Conservation (phyloP, 805 yeast genomes). For the Ogataea pilisensis region DNA sequence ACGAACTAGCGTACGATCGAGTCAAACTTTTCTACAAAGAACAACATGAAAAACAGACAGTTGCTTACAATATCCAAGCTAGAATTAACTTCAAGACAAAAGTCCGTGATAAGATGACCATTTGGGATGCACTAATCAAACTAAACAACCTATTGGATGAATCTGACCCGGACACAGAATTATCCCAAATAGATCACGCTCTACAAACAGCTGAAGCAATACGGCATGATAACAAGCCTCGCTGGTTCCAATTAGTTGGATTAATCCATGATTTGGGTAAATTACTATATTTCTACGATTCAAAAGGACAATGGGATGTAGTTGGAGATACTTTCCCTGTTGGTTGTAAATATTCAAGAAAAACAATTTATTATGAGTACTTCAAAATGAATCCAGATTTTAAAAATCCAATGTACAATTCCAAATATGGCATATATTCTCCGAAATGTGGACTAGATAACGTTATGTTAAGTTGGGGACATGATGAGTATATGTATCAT, state of each 20-base stretch:
- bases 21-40: conserved; percentile 63
- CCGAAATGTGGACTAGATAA: conserved; percentile 63
- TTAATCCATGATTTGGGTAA: conserved; percentile 70
- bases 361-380: conserved; percentile 56
- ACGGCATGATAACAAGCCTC: conserved; percentile 59
- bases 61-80: conserved; percentile 68
- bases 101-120: conserved; percentile 59
- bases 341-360: conserved; percentile 60
- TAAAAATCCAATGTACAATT: conserved; percentile 57
- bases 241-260: conserved; percentile 77
- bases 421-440: conserved; percentile 63
- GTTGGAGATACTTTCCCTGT: conserved; percentile 79
- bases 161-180: conserved; percentile 71
- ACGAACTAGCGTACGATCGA: conserved; percentile 64
- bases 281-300: conserved; percentile 62
- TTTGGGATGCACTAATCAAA: conserved; percentile 67
- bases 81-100: conserved; percentile 68
- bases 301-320: conserved; percentile 77
- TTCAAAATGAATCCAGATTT: conserved; percentile 59
- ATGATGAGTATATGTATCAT: conserved; percentile 75
- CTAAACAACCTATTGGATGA: conserved; percentile 63
- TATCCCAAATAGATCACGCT: conserved; percentile 73
- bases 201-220: conserved; percentile 75
- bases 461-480: conserved; percentile 76
- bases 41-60: conserved; percentile 67